Evolutionary conservation across 148 eudicot species (phyloP), one percentile per base, ranked within the genome.

Genomic region (Suaeda aralocaspica): DNA sequence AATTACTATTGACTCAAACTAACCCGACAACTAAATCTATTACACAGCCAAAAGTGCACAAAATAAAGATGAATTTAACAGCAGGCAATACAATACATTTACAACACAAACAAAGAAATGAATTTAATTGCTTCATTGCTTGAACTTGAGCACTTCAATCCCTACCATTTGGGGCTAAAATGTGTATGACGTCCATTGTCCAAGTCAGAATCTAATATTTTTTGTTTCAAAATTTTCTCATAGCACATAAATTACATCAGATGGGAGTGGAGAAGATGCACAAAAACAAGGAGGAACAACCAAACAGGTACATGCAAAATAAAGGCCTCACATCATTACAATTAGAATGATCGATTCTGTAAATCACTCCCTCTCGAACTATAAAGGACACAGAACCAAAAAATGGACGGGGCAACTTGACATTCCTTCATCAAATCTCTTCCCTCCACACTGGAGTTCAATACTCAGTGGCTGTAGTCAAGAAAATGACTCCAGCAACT

Each of bases 221-320:
- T 52, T 62, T 28, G 60, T 48, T 24, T 18, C 31, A 48, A 50
- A 61, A 42, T 16, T 9, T 3, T 21, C 46, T 56, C 41, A 60
- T 30, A 71, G 45, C 46, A 45, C 59, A 29, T 41, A 33, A 22
- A 49, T 16, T 61, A 48, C 55, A 31, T 21, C 31, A 26, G 31
- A 49, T 24, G 46, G 28, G 45, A 33, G 74, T 21, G 36, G 31
- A 44, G 48, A 60, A 60, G 74, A 59, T 30, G 57, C 66, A 49
- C 22, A 22, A 41, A 62, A n/a, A 46, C 69, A 33, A 7, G 25
- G 60, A 39, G 42, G 12, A 4, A 51, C 26, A 52, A 62, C n/a
- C 8, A 39, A 26, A 67, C n/a, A n/a, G n/a, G n/a, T n/a, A n/a
- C n/a, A n/a, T n/a, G n/a, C n/a, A 67, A 48, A 30, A 42, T n/a